Base-by-base conservation (phyloP, 805 yeast species). In the Monosporozyma siamensis region DNA sequence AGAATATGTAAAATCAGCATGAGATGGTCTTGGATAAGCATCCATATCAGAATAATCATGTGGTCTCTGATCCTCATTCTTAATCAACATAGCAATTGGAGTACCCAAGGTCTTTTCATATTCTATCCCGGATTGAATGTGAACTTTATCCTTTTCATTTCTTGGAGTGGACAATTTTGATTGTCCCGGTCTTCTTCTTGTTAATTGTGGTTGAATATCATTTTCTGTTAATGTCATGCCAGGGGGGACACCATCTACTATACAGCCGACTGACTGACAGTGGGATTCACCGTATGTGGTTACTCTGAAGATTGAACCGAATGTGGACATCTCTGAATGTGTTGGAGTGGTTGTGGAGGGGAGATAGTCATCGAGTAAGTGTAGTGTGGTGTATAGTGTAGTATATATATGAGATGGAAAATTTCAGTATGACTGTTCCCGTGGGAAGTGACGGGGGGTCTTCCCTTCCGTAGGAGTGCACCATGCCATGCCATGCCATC, bases 271-370 rank as follows among this genome's bases (percentile, higher is more conserved):
- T 8, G 95, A 85, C 56, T 79, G 83, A 70, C 98, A 92, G 69
- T 92, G 98, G 7, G 96, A 87, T 64, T 92, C 98, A 51, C 98
- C 98, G 71, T 88, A 90, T 24, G 98, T 90, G 49, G 97, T 90
- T 51, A 90, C 97, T 47, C 68, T 70, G 65, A 68, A 62, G 23
- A 71, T 48, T 9, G 70, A 69, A 44, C 92, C 92, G 57, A 82
- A 83, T 6, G 86, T 71, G 36, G 89, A 82, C 92, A 82, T 82
- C 6, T 2, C 12, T 23, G n/a, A n/a, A n/a, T n/a, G n/a, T 15
- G 11, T 18, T 31, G 15, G n/a, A 3, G 9, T 31, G 23, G 22
- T 31, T 31, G 17, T 4, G 32, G 5, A n/a, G 17, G n/a, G n/a
- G n/a, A n/a, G n/a, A n/a, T n/a, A n/a, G n/a, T n/a, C n/a, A n/a